Evolutionary conservation across 1,139 yeast species (phyloP).

Genomic region (Wickerhamiella infanticola): DNA sequence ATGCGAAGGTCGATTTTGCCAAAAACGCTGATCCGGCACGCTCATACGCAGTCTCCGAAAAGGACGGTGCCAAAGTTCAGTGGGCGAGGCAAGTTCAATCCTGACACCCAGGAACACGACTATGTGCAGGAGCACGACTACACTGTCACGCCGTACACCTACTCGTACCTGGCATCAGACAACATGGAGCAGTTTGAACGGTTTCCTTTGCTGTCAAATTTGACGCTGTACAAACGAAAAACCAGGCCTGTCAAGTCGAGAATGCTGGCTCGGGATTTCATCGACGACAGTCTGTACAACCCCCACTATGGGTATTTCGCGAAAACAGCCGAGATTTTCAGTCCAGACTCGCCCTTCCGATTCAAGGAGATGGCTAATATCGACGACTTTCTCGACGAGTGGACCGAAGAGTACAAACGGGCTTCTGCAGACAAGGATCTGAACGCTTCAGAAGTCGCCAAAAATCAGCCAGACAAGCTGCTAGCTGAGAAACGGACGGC

Average conservation of each 20-base stretch:
- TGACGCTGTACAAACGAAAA: slow-evolving; percentile 31
- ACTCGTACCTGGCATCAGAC: slow-evolving; percentile 19
- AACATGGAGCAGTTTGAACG: slow-evolving; percentile 28
- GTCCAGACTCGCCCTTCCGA: slow-evolving; percentile 32
- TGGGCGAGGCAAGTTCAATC: slow-evolving; percentile 6
- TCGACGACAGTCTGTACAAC: slow-evolving; percentile 72
- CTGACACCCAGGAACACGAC: slow-evolving; percentile 2
- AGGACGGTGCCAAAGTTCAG: slow-evolving; percentile 4
- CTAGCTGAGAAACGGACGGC: slow-evolving; percentile 8
- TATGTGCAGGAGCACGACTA: slow-evolving; percentile 20
- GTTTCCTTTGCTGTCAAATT: slow-evolving; percentile 34
- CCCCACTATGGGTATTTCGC: slow-evolving; percentile 73
- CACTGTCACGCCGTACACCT: slow-evolving; percentile 22
- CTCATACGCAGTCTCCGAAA: background rate
- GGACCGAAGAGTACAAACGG: slow-evolving; percentile 48
- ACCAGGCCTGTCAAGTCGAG: slow-evolving; percentile 47
- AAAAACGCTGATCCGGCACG: background rate
- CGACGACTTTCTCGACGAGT: slow-evolving; percentile 53
- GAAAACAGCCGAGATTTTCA: slow-evolving; percentile 59
- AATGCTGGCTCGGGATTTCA: slow-evolving; percentile 63
- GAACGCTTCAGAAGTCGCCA: background rate
- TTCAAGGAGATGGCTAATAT: slow-evolving; percentile 44
- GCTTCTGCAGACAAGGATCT: slow-evolving; percentile 12
- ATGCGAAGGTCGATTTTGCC: background rate
- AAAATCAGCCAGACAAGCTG: slow-evolving; percentile 1